phyloP scores from a whole-genome alignment of 2,329 filamentous ascomycete genomes.

The Metarhizium robertsii region DNA sequence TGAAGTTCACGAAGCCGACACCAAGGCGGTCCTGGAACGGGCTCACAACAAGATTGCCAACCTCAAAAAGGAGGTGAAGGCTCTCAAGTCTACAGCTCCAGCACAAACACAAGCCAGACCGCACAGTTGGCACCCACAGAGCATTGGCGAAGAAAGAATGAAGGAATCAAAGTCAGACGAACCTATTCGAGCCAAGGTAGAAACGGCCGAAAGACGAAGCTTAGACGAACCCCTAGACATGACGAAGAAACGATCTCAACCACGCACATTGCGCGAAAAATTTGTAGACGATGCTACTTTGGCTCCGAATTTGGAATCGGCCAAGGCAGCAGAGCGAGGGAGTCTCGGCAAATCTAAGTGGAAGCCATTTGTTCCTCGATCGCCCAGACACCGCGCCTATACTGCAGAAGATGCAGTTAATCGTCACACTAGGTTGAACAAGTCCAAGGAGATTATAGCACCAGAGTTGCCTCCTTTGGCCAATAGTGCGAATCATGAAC shows the following conservation, averaged over 20 bases:
- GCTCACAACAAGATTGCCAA: constrained; percentile 48
- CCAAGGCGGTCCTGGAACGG: constrained; percentile 43
- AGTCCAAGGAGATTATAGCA: constrained; percentile 14
- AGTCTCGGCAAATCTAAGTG: constrained; percentile 26
- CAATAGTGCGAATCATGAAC: constrained; percentile 13
- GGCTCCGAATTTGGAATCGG: constrained; percentile 8
- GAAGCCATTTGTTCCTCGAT: constrained; percentile 32
- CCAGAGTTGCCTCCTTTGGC: constrained; percentile 19
- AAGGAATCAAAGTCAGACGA: constrained; percentile 12
- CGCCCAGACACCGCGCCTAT: constrained; percentile 28
- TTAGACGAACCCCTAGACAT: constrained; percentile 9
- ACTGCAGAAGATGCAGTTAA: constrained; percentile 23
- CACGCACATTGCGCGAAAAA: constrained; percentile 24
- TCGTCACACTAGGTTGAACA: constrained; percentile 17
- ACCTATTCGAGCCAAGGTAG: neutral
- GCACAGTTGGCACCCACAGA: constrained; percentile 20
- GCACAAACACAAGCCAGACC: constrained; percentile 13
- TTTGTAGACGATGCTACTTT: constrained; percentile 20
- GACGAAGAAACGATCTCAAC: neutral
- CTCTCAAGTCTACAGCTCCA: constrained; percentile 25
- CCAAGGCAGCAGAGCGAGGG: constrained; percentile 14
- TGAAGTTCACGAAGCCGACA: constrained; percentile 44
- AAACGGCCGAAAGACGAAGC: constrained; percentile 1
- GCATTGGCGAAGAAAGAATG: constrained; percentile 3
- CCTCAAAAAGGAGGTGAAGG: constrained; percentile 43